Evolutionary conservation across 768 basidiomycete genomes (phyloP).

Genomic region (Panaeolus papilionaceus): DNA sequence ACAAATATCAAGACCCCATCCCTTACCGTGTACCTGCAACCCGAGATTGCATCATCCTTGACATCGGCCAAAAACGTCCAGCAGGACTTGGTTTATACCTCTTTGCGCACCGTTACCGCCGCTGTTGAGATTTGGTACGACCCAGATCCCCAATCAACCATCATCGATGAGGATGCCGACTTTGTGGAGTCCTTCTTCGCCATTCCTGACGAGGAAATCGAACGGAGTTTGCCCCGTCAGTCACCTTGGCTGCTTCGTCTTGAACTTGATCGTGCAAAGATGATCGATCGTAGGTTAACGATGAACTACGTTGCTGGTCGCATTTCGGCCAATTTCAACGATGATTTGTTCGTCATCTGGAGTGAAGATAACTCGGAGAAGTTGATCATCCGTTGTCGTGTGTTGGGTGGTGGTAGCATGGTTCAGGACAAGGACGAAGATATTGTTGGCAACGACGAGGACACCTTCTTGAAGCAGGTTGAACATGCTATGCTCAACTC

Average conservation of each 20-base stretch:
- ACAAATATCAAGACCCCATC: conserved; percentile 99
- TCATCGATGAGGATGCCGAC: conserved; percentile 94
- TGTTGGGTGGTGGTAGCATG: conserved; percentile 60
- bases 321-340: conserved; percentile 94
- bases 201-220: conserved; percentile 96
- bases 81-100: conserved; percentile 93
- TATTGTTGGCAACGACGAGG: conserved; percentile 81
- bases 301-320: conserved; percentile 95
- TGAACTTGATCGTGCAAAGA: conserved; percentile 95
- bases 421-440: conserved; percentile 84
- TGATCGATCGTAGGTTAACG: conserved; percentile 95
- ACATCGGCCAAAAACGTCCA: conserved; percentile 84
- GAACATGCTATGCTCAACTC: conserved; percentile 97
- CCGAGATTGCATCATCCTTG: conserved; percentile 65
- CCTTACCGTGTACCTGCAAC: conserved; percentile 87
- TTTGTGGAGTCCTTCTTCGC: conserved; percentile 99
- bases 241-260: conserved; percentile 98
- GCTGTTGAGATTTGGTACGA: conserved; percentile 99
- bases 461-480: conserved; percentile 94
- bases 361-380: conserved; percentile 99
- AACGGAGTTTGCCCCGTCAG: conserved; percentile 87
- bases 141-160: conserved; percentile 87
- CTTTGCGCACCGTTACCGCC: conserved; percentile 91
- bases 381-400: conserved; percentile 95
- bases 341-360: conserved; percentile 97